Base-by-base conservation (phyloP, 1,284 basidiomycete species). In the Naganishia sp. region DNA sequence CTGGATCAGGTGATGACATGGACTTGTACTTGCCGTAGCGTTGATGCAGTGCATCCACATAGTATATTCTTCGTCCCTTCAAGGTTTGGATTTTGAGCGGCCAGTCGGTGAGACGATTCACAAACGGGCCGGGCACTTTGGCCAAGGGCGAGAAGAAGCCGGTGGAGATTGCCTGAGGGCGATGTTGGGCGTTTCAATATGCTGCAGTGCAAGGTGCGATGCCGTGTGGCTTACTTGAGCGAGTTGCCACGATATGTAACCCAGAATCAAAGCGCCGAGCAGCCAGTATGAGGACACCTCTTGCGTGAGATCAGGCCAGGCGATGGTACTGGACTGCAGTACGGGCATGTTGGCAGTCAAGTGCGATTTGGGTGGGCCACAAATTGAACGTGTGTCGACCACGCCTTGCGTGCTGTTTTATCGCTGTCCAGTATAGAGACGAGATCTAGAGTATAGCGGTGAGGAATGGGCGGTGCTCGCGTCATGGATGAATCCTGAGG, bases 61-160 rank as follows among this genome's bases (percentile, higher is more conserved):
- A 60, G 57, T 49, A 39, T 10, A 60, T 23, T 10, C 57, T 46
- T 15, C n/a, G 45, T 15, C 57, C 57, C 25, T 39, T 33, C 18
- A 60, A n/a, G 15, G 57, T 60, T 25, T 60, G 57, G 2, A 60
- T 13, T 21, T 60, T 60, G 10, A 60, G n/a, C 36, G 57, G 57
- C 57, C 57, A 60, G 48, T 60, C 57, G 18, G 45, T 60, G 15
- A 60, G n/a, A 39, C 46, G 44, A 42, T 60, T 60, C 31, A 60
- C 9, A 6, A 60, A 15, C 7, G 57, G 57, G 2, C 46, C 45
- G 6, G 57, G 57, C 6, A 60, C 57, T 48, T 39, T 60, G 28
- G 28, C 15, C 31, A 60, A 36, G 2, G 57, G 57, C 15, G 57
- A 60, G n/a, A 60, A 60, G 57, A 60, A 60, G 31, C 45, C 57